phyloP scores from a whole-genome alignment of 352 stramenopile species.

The Globisporangium cylindrosporum region DNA sequence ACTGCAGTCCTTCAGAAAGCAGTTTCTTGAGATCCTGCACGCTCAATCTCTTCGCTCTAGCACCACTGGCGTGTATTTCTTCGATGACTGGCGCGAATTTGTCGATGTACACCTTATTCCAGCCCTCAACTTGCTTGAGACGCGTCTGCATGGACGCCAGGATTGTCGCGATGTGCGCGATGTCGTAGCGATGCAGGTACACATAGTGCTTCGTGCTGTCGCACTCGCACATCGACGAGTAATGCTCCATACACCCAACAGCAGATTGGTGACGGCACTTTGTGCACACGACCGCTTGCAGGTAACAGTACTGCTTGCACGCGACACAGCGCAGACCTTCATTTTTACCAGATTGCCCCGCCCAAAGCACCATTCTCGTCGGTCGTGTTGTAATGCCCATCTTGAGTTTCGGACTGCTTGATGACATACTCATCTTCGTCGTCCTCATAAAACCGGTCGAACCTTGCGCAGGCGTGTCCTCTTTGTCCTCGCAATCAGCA shows the following conservation, averaged over 20 bases:
- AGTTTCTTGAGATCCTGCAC: slow-evolving; percentile 29
- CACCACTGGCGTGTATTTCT: background rate
- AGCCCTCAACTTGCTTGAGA: slow-evolving; percentile 36
- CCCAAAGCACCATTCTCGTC: slow-evolving; percentile 80
- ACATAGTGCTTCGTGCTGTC: slow-evolving; percentile 46
- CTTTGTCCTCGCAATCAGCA: slow-evolving; percentile 25
- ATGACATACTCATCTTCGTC: slow-evolving; percentile 21
- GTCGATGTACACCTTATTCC: slow-evolving; percentile 33
- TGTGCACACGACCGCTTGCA: slow-evolving; percentile 79
- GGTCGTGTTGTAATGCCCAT: slow-evolving; percentile 38
- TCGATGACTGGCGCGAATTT: slow-evolving; percentile 17
- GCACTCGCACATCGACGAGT: slow-evolving; percentile 77
- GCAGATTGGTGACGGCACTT: slow-evolving; percentile 55
- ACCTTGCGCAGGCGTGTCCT: slow-evolving; percentile 24
- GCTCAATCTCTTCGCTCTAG: slow-evolving; percentile 14
- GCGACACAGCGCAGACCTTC: slow-evolving; percentile 67
- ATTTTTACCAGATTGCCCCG: slow-evolving; percentile 70
- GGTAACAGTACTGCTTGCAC: slow-evolving; percentile 86
- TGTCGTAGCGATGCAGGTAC: slow-evolving; percentile 58
- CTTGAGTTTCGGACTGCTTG: slow-evolving; percentile 20
- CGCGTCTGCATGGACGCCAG: slow-evolving; percentile 31
- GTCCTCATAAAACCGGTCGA: slow-evolving; percentile 13
- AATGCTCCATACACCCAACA: slow-evolving; percentile 78
- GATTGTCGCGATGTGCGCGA: slow-evolving; percentile 34
- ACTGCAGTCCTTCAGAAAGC: slow-evolving; percentile 24